Evolutionary conservation across 495 filamentous ascomycete species (phyloP).

Genomic region (Acidomyces sp.): DNA sequence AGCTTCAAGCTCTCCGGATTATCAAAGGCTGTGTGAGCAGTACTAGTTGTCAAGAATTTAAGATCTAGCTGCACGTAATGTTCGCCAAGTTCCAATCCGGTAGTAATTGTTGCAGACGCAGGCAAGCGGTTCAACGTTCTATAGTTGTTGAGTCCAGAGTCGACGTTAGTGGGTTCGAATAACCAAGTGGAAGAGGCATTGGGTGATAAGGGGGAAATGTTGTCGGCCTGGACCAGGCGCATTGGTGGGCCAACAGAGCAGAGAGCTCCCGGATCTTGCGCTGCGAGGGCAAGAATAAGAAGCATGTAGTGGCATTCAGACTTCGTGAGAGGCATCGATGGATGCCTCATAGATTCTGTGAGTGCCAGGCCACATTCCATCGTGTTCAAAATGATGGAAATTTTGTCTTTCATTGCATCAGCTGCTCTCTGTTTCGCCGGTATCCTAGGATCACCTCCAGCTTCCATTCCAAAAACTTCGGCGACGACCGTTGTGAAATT

Average conservation of each 20-base stretch:
- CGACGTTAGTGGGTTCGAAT: slow-evolving; percentile 21
- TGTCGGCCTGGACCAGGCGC: slow-evolving; percentile 1
- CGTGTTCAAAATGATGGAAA: slow-evolving; percentile 23
- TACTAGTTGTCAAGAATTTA: slow-evolving; percentile 16
- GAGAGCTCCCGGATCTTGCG: slow-evolving; percentile 22
- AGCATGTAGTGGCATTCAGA: slow-evolving; percentile 24
- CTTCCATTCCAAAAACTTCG: slow-evolving; percentile 24
- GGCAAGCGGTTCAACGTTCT: slow-evolving; percentile 12
- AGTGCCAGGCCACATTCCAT: slow-evolving; percentile 23
- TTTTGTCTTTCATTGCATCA: slow-evolving; percentile 24
- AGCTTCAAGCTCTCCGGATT: slow-evolving; percentile 14
- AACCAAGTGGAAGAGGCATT: slow-evolving; percentile 22
- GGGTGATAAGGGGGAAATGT: slow-evolving; percentile 11
- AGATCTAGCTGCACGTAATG: slow-evolving; percentile 24
- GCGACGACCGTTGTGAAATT: slow-evolving; percentile 22
- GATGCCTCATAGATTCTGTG: slow-evolving; percentile 8
- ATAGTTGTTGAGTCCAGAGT: slow-evolving; percentile 20
- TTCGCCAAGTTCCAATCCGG: slow-evolving; percentile 12
- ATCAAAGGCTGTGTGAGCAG: slow-evolving; percentile 3
- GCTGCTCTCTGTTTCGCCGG: slow-evolving; percentile 19
- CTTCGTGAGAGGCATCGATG: slow-evolving; percentile 1
- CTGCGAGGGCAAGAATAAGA: slow-evolving; percentile 21
- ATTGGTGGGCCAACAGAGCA: slow-evolving; percentile 23
- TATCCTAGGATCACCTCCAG: slow-evolving; percentile 23
- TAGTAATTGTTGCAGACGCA: slow-evolving; percentile 7